Evolutionary conservation across 2,329 filamentous ascomycete species (phyloP), one percentile per base, ranked within the genome.

Genomic region (Calonectria montana): DNA sequence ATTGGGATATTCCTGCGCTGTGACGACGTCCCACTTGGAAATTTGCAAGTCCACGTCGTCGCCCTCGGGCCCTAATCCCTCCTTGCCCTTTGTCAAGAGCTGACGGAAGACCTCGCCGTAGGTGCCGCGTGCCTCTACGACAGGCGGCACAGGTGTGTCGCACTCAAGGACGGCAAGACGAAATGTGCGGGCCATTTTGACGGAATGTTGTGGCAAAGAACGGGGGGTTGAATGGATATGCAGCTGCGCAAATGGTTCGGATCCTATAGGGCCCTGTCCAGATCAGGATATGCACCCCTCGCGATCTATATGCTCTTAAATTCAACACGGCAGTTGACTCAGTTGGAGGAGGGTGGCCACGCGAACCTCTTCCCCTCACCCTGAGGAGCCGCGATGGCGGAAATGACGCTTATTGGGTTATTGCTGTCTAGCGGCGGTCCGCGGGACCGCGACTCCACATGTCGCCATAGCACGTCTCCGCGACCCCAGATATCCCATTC

Each of bases 41-140:
- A 83, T 74, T 2, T 76, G 67, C n/a, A 81, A 70, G 57, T 75
- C 73, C 21, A 80, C 67, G 8, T 73, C 68, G n/a, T 69, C 69
- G 5, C 70, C 69, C 25, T 73, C 73, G 1, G 69, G 25, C 15
- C 74, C 78, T 6, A 80, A 53, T 3, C 66, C 73, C 31, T 75
- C 71, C 50, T 82, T 73, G 2, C 78, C 81, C 25, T 79, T 74
- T 6, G 70, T 55, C 5, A 82, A 65, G 39, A 83, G 77, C 18
- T 72, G 59, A n/a, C 75, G 76, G 63, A 82, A 83, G 47, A 82
- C 78, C 23, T 82, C 75, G 47, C 79, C 81, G 48, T 83, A 83
- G 2, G 76, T 74, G 7, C 80, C 81, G 29, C 75, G 77, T n/a
- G 72, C 73, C 39, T 76, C 75, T 4, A 71, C 57, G 5, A 82